Base-by-base conservation (phyloP, 2,329 filamentous ascomycete species). In the Neonectria hederae region DNA sequence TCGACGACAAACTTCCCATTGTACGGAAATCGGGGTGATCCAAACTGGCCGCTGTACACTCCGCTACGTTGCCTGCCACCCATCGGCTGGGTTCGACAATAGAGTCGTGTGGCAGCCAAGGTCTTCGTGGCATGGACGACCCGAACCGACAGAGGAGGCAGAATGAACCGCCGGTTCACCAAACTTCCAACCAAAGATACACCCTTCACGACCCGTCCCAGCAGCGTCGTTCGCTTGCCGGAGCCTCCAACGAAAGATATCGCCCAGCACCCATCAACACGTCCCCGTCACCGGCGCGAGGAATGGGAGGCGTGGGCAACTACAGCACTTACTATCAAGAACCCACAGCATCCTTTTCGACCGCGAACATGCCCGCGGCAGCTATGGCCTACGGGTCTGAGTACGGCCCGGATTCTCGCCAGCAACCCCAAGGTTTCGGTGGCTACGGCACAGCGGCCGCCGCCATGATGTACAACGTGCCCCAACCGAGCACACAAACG, bases 391-490 rank as follows among this genome's bases (percentile, higher is more conserved):
- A 92, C 78, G 87, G 87, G 73, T 81, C 87, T 49, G 89, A 89
- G 72, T 93, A 92, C 78, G 82, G 84, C 64, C 86, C 89, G 69
- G 88, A 89, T 65, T 84, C 86, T 70, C 84, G 86, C 67, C 85
- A 85, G 68, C 84, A 84, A 74, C 79, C 84, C 66, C 85, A 85
- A 72, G 78, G 78, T 69, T 89, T 88, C 73, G 79, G 81, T 75
- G 82, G 82, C 78, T 91, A 87, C 83, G 89, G 83, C 74, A 80
- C 89, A 58, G 67, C 70, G 40, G 82, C 87, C 59, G 87, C 87
- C 67, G 87, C 87, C 68, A 89, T 95, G 82, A 90, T 96, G 86
- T 97, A 97, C 83, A 90, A 89, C 81, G 90, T 94, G 74, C 83
- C 86, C 76, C 89, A 90, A 76, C 83, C 88, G 74, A 83, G 82